phyloP scores from a whole-genome alignment of 495 filamentous ascomycete species.

The Saxophila tyrrhenica region DNA sequence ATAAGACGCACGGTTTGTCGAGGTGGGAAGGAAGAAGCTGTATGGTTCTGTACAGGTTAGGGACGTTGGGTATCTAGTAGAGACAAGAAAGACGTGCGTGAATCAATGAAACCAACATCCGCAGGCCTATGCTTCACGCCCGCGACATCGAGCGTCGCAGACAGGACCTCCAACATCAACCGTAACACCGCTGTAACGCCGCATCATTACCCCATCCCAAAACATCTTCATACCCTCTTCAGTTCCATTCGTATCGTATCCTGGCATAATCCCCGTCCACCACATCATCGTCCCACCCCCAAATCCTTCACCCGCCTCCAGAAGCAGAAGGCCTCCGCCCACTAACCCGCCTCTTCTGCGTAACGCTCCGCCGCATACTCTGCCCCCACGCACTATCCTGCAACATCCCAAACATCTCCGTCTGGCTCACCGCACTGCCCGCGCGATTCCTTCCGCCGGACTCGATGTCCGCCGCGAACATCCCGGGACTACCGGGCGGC shows the following conservation, averaged over 20 bases:
- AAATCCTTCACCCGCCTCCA: no score
- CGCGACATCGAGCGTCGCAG: no score
- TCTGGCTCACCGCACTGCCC: conserved; percentile 61
- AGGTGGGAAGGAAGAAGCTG: no score
- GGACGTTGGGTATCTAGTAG: no score
- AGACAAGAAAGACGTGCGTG: no score
- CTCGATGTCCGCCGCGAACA: conserved; percentile 10
- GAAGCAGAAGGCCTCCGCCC: background rate
- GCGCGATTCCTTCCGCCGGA: conserved; percentile 35
- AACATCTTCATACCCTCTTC: background rate
- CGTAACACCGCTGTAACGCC: background rate
- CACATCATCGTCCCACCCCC: background rate
- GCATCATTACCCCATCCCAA: background rate
- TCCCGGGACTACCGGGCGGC: conserved; percentile 25
- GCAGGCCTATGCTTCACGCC: no score
- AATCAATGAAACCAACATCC: no score
- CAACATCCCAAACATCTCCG: conserved; percentile 69
- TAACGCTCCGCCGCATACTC: conserved; percentile 82
- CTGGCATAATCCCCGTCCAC: background rate
- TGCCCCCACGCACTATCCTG: conserved; percentile 85
- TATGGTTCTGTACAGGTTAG: no score
- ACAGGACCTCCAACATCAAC: no score
- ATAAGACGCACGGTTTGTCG: no score
- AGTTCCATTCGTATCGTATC: background rate
- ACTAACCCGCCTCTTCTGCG: conserved; percentile 47